A percentile compares a stretch with the other conserved stretches of the same genome.
Conservation (phyloP, 1,139 yeast species). For the Suhomyces atakaporum region DNA sequence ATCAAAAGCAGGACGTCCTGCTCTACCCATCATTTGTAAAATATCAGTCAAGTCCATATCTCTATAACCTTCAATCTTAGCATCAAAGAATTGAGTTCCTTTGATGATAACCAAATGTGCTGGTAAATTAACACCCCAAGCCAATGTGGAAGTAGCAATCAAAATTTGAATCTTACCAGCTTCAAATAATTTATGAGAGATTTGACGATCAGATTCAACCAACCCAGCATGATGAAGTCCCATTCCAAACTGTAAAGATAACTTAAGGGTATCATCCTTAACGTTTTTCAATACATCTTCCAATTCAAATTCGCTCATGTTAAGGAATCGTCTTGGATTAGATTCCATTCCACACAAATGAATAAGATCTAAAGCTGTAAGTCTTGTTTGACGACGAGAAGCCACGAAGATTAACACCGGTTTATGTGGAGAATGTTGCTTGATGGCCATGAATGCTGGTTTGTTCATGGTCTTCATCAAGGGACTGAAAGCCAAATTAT, state of each 20-base stretch:
- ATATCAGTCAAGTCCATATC: conserved; percentile 94
- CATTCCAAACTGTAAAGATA: conserved; percentile 91
- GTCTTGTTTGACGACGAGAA: conserved; percentile 92
- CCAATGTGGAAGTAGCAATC: conserved; percentile 92
- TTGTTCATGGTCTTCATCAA: conserved; percentile 98
- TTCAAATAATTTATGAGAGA: conserved; percentile 85
- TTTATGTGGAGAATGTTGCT: conserved; percentile 89
- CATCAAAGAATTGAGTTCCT: conserved; percentile 88
- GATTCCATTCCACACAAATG: conserved; percentile 95
- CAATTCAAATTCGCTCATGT: conserved; percentile 75
- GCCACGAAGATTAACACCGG: conserved; percentile 96
- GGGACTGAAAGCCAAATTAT: conserved; percentile 90
- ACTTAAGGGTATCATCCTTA: conserved; percentile 82
- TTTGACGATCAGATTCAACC: conserved; percentile 84
- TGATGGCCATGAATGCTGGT: conserved; percentile 95
- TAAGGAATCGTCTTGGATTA: conserved; percentile 83
- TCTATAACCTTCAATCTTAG: conserved; percentile 74
- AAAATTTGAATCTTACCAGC: conserved; percentile 83
- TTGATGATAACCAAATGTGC: conserved; percentile 92
- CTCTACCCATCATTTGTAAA: conserved; percentile 89
- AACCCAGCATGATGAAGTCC: conserved; percentile 98
- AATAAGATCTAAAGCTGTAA: conserved; percentile 90
- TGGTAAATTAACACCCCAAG: conserved; percentile 97
- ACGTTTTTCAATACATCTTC: conserved; percentile 63
- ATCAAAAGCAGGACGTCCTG: conserved; percentile 97